Conservation (phyloP, 2,329 filamentous ascomycete genomes). For the Sordariomycetes sp. region DNA sequence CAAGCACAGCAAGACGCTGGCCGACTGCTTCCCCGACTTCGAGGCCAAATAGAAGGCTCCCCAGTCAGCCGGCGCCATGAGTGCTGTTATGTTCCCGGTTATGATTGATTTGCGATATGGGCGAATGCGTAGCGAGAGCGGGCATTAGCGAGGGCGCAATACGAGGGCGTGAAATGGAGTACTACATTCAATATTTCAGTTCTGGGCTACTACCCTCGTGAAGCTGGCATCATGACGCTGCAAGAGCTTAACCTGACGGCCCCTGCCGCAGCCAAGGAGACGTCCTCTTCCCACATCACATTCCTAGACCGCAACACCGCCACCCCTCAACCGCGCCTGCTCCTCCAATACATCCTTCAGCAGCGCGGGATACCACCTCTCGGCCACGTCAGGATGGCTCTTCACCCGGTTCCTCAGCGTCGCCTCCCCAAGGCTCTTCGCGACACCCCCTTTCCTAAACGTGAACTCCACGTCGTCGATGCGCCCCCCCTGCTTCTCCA, state of each 20-base stretch:
- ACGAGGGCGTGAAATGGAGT: neutral
- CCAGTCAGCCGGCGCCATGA: conserved; percentile 1
- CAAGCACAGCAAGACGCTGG: conserved; percentile 64
- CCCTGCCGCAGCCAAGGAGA: neutral
- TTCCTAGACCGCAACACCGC: conserved; percentile 7
- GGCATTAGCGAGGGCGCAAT: neutral
- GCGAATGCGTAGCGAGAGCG: neutral
- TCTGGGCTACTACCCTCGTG: neutral
- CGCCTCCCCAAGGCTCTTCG: conserved; percentile 66
- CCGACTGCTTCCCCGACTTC: conserved; percentile 59
- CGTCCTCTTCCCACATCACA: neutral
- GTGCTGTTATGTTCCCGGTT: neutral
- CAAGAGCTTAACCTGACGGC: neutral
- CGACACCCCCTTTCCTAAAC: conserved; percentile 58
- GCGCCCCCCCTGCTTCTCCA: conserved; percentile 44
- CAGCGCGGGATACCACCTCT: conserved; percentile 66
- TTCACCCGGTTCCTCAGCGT: conserved; percentile 77
- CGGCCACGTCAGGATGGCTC: conserved; percentile 78
- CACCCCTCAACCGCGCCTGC: conserved; percentile 32
- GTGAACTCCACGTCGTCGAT: conserved; percentile 79
- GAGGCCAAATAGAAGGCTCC: conserved; percentile 7
- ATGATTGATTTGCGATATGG: neutral
- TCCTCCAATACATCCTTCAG: conserved; percentile 46
- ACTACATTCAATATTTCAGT: neutral
- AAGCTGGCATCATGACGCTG: neutral